Percentiles rank a stretch among this genome's conserved stretches.
Conservation (phyloP, 352 stramenopile genomes). For the Hyaloperonospora arabidopsidis region DNA sequence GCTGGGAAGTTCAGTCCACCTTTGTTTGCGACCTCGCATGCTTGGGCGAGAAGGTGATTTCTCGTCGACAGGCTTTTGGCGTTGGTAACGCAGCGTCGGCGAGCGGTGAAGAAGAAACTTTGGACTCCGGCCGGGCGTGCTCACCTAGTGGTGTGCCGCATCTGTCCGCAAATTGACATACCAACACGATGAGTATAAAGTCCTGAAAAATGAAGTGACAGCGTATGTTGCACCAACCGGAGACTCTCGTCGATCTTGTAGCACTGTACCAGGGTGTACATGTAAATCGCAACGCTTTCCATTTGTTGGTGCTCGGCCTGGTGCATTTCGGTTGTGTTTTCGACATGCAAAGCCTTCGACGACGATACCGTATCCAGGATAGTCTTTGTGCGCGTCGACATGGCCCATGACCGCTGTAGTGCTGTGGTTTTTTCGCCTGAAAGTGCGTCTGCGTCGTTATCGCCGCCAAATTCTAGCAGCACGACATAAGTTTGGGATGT, state of each 20-base stretch:
- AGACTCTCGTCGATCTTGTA: constrained; percentile 39
- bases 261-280: constrained; percentile 40
- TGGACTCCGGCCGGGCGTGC: not conserved
- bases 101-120: constrained; percentile 4
- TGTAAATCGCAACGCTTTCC: constrained; percentile 38
- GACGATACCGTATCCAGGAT: constrained; percentile 20
- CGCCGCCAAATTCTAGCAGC: constrained; percentile 5
- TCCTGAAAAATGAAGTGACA: constrained; percentile 1
- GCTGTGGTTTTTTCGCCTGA: constrained; percentile 4
- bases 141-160: constrained; percentile 1
- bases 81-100: constrained; percentile 2
- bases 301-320: constrained; percentile 24
- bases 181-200: constrained; percentile 12
- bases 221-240: constrained; percentile 15
- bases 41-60: constrained; percentile 26
- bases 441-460: not conserved
- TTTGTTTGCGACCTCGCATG: constrained; percentile 11
- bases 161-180: constrained; percentile 4
- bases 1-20: not conserved
- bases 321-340: constrained; percentile 8
- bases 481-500: constrained; percentile 1
- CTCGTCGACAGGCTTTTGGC: constrained; percentile 13
- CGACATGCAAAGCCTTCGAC: constrained; percentile 7
- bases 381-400: constrained; percentile 31
- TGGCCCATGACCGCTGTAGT: constrained; percentile 31